A percentile compares a stretch with the other conserved stretches of the same genome.
Evolutionary conservation across 1,284 basidiomycete genomes (phyloP).

Genomic region (Tilletia setariae): DNA sequence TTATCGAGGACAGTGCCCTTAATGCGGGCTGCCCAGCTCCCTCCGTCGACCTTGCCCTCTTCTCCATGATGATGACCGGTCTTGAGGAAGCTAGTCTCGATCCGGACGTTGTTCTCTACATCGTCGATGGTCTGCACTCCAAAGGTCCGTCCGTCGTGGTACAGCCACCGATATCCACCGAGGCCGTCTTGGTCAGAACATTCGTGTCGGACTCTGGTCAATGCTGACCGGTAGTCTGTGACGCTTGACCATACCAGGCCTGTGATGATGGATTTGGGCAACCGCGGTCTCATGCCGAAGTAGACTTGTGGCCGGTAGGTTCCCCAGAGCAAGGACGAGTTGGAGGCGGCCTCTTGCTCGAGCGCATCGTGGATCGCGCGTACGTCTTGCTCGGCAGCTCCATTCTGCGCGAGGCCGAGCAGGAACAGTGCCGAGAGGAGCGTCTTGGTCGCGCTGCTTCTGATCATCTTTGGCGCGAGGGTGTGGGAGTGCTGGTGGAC

Average conservation of each 20-base stretch:
- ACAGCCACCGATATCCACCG: slow-evolving; percentile 77
- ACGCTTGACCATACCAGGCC: slow-evolving; percentile 75
- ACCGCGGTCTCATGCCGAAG: slow-evolving; percentile 79
- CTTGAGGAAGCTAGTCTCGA: slow-evolving; percentile 82
- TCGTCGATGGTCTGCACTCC: slow-evolving; percentile 81
- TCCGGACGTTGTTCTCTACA: slow-evolving; percentile 72
- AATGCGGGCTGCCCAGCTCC: slow-evolving; percentile 81
- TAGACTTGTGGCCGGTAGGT: slow-evolving; percentile 86
- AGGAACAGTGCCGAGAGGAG: no score
- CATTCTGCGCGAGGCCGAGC: no score
- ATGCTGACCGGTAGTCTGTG: slow-evolving; percentile 27
- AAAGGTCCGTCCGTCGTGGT: slow-evolving; percentile 78
- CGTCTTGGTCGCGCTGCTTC: no score
- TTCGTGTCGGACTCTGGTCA: slow-evolving; percentile 69
- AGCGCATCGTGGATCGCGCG: slow-evolving; percentile 2
- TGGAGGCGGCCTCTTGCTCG: slow-evolving; percentile 19
- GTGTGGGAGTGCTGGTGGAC: no score
- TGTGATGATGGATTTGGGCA: slow-evolving; percentile 81
- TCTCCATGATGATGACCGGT: slow-evolving; percentile 56
- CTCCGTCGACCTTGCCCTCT: slow-evolving; percentile 52
- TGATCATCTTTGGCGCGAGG: no score
- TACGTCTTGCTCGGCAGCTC: background rate
- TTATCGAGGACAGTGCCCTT: slow-evolving; percentile 73
- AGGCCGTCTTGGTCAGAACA: slow-evolving; percentile 83
- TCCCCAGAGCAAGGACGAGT: slow-evolving; percentile 74